These are phyloP conservation scores for Cryptosporidium parvum DNA, from an alignment of 169 alveolate genomes.

Conservation along the genomic window DNA sequence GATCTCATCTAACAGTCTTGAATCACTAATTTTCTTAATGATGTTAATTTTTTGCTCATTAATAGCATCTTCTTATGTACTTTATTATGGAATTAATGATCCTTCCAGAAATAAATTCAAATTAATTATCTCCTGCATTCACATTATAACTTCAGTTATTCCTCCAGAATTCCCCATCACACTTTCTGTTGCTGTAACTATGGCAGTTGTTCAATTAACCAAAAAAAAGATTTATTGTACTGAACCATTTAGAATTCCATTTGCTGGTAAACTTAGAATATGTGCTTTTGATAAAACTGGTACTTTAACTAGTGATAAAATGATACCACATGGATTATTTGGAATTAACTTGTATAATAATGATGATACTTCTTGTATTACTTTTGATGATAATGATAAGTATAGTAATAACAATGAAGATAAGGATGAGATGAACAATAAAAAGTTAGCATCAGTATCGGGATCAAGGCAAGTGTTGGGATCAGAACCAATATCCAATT, in stretches of 20 bases:
- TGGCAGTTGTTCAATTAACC: slow-evolving; percentile 91
- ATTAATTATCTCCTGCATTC: slow-evolving; percentile 93
- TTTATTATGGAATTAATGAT: slow-evolving; percentile 86
- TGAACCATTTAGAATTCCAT: slow-evolving; percentile 98
- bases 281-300: slow-evolving; percentile 99
- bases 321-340: slow-evolving; percentile 83
- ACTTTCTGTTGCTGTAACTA: slow-evolving; percentile 96
- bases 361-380: slow-evolving; percentile 3
- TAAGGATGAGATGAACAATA: too few relatives aligned
- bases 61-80: slow-evolving; percentile 92
- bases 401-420: not conserved
- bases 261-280: slow-evolving; percentile 92
- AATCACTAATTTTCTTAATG: slow-evolving; percentile 92
- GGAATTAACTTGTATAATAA: slow-evolving; percentile 24
- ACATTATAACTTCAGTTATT: slow-evolving; percentile 97
- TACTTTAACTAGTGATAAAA: slow-evolving; percentile 94
- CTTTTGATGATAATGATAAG: not conserved
- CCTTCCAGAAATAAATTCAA: slow-evolving; percentile 88
- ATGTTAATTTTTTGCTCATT: slow-evolving; percentile 93
- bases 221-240: slow-evolving; percentile 95
- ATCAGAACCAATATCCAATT: too few relatives aligned
- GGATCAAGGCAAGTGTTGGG: too few relatives aligned
- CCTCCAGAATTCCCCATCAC: slow-evolving; percentile 99
- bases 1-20: slow-evolving; percentile 90
- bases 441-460: too few relatives aligned